Evolutionary conservation across 2,329 filamentous ascomycete genomes (phyloP).

Genomic region (Fusarium algeriense): DNA sequence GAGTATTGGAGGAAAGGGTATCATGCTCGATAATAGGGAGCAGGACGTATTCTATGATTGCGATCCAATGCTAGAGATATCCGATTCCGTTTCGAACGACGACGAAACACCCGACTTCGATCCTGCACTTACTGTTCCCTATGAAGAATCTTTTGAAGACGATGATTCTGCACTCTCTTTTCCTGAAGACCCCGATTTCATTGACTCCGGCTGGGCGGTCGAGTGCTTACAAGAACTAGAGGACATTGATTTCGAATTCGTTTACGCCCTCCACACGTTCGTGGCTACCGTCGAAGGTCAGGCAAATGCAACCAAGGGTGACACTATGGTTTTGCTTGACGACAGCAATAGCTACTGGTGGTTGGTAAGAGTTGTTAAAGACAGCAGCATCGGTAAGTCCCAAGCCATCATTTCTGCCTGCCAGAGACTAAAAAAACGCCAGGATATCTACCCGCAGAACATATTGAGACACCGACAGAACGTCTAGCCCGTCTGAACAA

Average conservation of each 20-base stretch:
- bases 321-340: slow-evolving; percentile 98
- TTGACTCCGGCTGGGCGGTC: slow-evolving; percentile 80
- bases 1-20: background rate
- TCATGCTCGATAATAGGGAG: slow-evolving; percentile 3
- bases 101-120: slow-evolving; percentile 45
- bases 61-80: slow-evolving; percentile 16
- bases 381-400: slow-evolving; percentile 84
- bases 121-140: slow-evolving; percentile 58
- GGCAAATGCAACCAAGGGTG: slow-evolving; percentile 97
- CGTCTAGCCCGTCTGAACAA: slow-evolving; percentile 94
- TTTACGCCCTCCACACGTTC: slow-evolving; percentile 97
- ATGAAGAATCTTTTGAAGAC: slow-evolving; percentile 59
- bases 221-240: slow-evolving; percentile 94
- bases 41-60: slow-evolving; percentile 39
- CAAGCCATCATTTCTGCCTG: background rate
- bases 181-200: slow-evolving; percentile 68
- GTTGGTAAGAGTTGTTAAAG: slow-evolving; percentile 96
- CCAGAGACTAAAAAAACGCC: slow-evolving; percentile 40
- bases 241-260: slow-evolving; percentile 99
- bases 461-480: slow-evolving; percentile 98
- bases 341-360: slow-evolving; percentile 99
- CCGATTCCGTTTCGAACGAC: slow-evolving; percentile 15
- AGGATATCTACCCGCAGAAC: slow-evolving; percentile 97
- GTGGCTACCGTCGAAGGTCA: slow-evolving; percentile 98
- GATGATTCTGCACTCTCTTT: slow-evolving; percentile 66